A percentile compares a stretch with the other conserved stretches of the same genome.
These are phyloP conservation scores for Noccaea bulbosa DNA, from an alignment of 345 rosid species.

Conservation along the genomic window DNA sequence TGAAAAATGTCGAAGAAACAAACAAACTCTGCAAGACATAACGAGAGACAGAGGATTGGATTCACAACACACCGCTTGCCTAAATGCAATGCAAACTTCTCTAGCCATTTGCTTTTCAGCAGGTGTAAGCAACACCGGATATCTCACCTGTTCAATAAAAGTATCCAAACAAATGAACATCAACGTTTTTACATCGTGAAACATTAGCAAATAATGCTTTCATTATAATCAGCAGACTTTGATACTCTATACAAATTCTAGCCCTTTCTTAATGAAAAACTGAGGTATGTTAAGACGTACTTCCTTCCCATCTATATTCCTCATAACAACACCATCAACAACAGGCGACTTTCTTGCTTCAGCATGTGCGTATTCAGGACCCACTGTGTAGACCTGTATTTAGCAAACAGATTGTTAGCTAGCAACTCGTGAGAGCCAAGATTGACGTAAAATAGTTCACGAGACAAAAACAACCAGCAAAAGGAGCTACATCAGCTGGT, in stretches of 20 bases:
- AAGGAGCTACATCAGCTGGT: constrained; percentile 10
- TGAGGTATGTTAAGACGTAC: constrained; percentile 46
- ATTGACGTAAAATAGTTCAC: not conserved
- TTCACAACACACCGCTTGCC: constrained; percentile 76
- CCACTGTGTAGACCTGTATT: constrained; percentile 94
- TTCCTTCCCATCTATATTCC: constrained; percentile 97
- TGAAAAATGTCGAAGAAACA: constrained; percentile 21
- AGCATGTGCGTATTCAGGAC: constrained; percentile 99
- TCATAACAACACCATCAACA: constrained; percentile 99
- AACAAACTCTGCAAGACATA: constrained; percentile 22
- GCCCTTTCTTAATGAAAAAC: constrained; percentile 9
- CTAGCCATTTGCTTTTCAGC: constrained; percentile 99
- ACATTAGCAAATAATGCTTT: constrained; percentile 6
- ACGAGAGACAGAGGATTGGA: constrained; percentile 25
- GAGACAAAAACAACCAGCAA: constrained; percentile 8
- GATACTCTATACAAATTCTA: not conserved
- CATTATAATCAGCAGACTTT: constrained; percentile 13
- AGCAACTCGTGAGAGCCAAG: constrained; percentile 31
- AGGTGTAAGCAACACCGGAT: constrained; percentile 88
- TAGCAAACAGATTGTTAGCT: constrained; percentile 35
- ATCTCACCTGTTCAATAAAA: constrained; percentile 68
- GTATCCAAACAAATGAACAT: constrained; percentile 24
- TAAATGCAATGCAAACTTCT: constrained; percentile 93
- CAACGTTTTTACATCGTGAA: constrained; percentile 3
- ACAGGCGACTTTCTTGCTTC: constrained; percentile 99